Evolutionary conservation across 345 rosid species (phyloP).

Genomic region (Rhodomyrtus tomentosa): DNA sequence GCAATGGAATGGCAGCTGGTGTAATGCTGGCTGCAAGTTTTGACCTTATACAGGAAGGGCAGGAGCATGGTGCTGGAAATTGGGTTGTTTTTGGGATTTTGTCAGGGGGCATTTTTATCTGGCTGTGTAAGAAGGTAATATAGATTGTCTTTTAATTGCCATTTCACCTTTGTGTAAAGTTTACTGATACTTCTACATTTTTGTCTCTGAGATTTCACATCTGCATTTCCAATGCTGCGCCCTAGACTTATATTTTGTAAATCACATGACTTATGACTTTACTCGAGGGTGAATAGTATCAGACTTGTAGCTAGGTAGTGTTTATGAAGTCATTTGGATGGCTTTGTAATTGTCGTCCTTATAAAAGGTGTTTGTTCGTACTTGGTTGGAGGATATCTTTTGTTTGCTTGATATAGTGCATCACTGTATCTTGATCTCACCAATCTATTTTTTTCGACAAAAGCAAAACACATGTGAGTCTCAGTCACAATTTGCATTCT

Average conservation of each 20-base stretch:
- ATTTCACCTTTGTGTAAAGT: not conserved
- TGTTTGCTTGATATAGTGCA: not conserved
- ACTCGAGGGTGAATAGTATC: not conserved
- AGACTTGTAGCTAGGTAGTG: not conserved
- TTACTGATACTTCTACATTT: not conserved
- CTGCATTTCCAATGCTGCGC: not conserved
- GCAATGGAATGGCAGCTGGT: slow-evolving; percentile 99
- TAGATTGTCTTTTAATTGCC: not conserved
- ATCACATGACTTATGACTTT: not conserved
- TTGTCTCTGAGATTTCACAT: not conserved
- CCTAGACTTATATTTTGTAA: not conserved
- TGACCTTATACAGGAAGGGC: slow-evolving; percentile 95
- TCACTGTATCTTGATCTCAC: not conserved
- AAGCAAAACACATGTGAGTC: not conserved
- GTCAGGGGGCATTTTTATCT: slow-evolving; percentile 81
- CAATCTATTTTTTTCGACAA: not conserved
- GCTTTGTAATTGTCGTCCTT: not conserved
- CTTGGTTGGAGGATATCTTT: not conserved
- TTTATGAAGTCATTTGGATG: not conserved
- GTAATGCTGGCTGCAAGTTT: slow-evolving; percentile 99
- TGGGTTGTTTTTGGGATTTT: slow-evolving; percentile 89
- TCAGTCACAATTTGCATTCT: not conserved
- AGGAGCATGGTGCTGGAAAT: slow-evolving; percentile 73
- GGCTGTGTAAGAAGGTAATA: slow-evolving; percentile 87
- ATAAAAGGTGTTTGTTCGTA: not conserved